These are phyloP conservation scores for Hygrocybe coccinea DNA, from an alignment of 768 basidiomycete species.

Conservation along the genomic window DNA sequence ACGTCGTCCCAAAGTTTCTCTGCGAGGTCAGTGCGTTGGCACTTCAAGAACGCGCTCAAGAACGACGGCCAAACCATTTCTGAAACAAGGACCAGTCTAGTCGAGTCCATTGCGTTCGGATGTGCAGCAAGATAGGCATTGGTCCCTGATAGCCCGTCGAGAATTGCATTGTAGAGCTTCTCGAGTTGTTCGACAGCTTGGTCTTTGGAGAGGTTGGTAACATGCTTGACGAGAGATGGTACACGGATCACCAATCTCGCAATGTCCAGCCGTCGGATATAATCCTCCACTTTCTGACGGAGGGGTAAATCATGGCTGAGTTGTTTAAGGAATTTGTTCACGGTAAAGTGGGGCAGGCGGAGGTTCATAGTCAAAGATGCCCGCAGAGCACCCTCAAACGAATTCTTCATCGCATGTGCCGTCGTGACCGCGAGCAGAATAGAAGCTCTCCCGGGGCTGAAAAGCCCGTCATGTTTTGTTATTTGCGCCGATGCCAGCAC, in stretches of 20 bases:
- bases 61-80: conserved; percentile 62
- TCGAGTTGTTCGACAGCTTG: conserved; percentile 33
- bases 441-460: conserved; percentile 30
- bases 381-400: conserved; percentile 54
- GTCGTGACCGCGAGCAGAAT: conserved; percentile 51
- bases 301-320: conserved; percentile 36
- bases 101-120: conserved; percentile 31
- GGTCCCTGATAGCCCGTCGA: conserved; percentile 46
- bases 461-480: conserved; percentile 10
- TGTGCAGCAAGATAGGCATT: conserved; percentile 52
- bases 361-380: conserved; percentile 37
- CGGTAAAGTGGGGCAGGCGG: conserved; percentile 32
- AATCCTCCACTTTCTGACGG: conserved; percentile 39
- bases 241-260: conserved; percentile 52
- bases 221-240: conserved; percentile 44
- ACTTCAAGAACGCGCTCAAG: conserved; percentile 57
- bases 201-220: conserved; percentile 41
- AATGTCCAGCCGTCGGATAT: conserved; percentile 43
- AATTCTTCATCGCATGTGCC: conserved; percentile 55
- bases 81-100: conserved; percentile 47
- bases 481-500: conserved; percentile 22
- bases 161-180: conserved; percentile 47
- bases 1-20: conserved; percentile 68
- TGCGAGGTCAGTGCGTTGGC: conserved; percentile 52
- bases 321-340: conserved; percentile 37